A percentile compares a stretch with the other conserved stretches of the same genome.
Evolutionary conservation across 1,139 yeast species (phyloP).

Genomic region (Candida mesenterica): DNA sequence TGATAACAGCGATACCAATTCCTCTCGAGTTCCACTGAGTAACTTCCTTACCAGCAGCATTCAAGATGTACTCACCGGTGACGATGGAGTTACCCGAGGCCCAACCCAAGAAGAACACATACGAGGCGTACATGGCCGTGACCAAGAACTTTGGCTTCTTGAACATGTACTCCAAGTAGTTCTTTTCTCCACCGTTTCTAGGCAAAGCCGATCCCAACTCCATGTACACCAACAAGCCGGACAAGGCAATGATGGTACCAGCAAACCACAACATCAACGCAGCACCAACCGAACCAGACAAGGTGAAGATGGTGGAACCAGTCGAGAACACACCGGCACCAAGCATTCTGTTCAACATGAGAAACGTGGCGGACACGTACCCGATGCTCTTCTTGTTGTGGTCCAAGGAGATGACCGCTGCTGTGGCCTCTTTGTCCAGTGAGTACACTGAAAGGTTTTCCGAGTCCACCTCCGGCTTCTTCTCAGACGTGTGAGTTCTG

Average conservation of each 20-base stretch:
- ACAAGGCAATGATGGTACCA: constrained; percentile 70
- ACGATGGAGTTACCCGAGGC: constrained; percentile 72
- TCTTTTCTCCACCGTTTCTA: constrained; percentile 86
- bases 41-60: constrained; percentile 68
- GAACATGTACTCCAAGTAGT: constrained; percentile 73
- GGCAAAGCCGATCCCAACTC: constrained; percentile 86
- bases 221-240: constrained; percentile 76
- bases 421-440: constrained; percentile 23
- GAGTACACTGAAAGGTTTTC: constrained; percentile 18
- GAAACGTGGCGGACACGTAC: constrained; percentile 62
- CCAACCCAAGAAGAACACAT: constrained; percentile 79
- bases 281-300: constrained; percentile 76
- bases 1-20: constrained; percentile 69
- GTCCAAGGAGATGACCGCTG: constrained; percentile 45
- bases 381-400: constrained; percentile 60
- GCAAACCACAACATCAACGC: constrained; percentile 73
- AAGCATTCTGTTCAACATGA: constrained; percentile 76
- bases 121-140: constrained; percentile 73
- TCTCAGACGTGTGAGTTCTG: constrained; percentile 13
- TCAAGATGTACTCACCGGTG: constrained; percentile 51
- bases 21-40: constrained; percentile 77
- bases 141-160: constrained; percentile 66
- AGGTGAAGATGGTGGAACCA: constrained; percentile 68
- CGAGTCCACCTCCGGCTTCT: constrained; percentile 9
- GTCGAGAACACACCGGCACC: constrained; percentile 90